A percentile compares a stretch with the other conserved stretches of the same genome.
These are phyloP conservation scores for Phytopythium oedochilum DNA, from an alignment of 352 stramenopile genomes.

Conservation along the genomic window DNA sequence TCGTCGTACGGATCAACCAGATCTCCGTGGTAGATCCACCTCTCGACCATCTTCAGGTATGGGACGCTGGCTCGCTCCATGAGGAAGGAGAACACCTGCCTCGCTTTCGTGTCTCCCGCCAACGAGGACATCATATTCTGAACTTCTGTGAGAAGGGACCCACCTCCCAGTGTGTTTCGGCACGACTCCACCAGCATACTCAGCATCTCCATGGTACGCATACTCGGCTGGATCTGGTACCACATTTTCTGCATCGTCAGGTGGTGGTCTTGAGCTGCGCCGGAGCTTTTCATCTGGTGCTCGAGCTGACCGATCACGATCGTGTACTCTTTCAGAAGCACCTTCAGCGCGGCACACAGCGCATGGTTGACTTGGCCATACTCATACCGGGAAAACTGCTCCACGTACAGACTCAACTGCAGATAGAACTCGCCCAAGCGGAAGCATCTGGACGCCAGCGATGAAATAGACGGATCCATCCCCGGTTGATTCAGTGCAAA, in stretches of 20 bases:
- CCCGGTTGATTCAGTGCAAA: constrained; percentile 67
- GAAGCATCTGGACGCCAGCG: constrained; percentile 63
- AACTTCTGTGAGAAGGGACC: constrained; percentile 90
- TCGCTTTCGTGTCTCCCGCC: constrained; percentile 73
- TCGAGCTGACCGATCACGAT: constrained; percentile 91
- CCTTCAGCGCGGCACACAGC: constrained; percentile 90
- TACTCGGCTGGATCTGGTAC: constrained; percentile 89
- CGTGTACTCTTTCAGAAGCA: constrained; percentile 91
- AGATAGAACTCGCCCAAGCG: constrained; percentile 76
- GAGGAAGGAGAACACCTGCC: constrained; percentile 78
- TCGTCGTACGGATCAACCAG: constrained; percentile 90
- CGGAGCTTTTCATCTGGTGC: constrained; percentile 44
- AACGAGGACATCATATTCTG: constrained; percentile 77
- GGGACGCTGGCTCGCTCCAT: constrained; percentile 80
- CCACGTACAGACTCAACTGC: constrained; percentile 69
- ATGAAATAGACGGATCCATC: constrained; percentile 80
- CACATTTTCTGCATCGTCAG: constrained; percentile 92
- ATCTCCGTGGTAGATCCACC: constrained; percentile 89
- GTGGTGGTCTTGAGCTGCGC: constrained; percentile 6
- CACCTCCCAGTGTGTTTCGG: constrained; percentile 75
- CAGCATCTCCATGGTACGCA: constrained; percentile 92
- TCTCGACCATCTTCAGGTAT: constrained; percentile 89
- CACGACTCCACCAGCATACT: constrained; percentile 77
- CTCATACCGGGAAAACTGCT: constrained; percentile 85
- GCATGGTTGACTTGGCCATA: constrained; percentile 93